phyloP scores from a whole-genome alignment of 208 protist genomes.

The Trichomonas gallinae region DNA sequence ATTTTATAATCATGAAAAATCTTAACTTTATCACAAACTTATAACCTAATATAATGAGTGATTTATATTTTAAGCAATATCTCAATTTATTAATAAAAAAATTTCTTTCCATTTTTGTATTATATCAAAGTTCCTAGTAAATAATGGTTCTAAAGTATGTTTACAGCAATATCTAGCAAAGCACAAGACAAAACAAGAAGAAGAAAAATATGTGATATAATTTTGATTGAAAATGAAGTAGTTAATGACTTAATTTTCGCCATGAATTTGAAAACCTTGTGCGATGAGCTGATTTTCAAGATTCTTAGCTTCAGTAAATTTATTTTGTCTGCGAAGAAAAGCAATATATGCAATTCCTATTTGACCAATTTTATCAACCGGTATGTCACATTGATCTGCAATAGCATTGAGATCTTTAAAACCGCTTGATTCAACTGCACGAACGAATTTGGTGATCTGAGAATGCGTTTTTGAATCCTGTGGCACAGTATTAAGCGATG shows the following conservation, averaged over 20 bases:
- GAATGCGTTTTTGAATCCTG: not conserved
- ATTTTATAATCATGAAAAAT: no score
- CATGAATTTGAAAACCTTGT: not conserved
- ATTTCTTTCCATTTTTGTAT: no score
- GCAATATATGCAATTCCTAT: not conserved
- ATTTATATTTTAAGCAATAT: no score
- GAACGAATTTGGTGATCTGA: not conserved
- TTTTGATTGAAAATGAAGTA: no score
- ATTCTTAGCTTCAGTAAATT: not conserved
- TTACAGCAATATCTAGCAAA: no score
- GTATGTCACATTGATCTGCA: not conserved
- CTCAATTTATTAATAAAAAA: no score
- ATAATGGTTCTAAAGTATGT: no score
- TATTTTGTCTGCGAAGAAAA: not conserved
- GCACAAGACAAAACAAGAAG: no score
- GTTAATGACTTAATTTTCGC: not conserved
- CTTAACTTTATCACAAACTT: no score
- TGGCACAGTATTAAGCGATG: not conserved
- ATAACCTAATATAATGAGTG: no score
- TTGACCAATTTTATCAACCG: not conserved
- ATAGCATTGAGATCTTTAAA: not conserved
- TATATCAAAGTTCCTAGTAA: no score
- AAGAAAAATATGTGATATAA: no score
- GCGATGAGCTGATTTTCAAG: not conserved
- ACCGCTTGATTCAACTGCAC: not conserved